Evolutionary conservation across 2,329 filamentous ascomycete species (phyloP).

Genomic region (Exophiala dermatitidis): DNA sequence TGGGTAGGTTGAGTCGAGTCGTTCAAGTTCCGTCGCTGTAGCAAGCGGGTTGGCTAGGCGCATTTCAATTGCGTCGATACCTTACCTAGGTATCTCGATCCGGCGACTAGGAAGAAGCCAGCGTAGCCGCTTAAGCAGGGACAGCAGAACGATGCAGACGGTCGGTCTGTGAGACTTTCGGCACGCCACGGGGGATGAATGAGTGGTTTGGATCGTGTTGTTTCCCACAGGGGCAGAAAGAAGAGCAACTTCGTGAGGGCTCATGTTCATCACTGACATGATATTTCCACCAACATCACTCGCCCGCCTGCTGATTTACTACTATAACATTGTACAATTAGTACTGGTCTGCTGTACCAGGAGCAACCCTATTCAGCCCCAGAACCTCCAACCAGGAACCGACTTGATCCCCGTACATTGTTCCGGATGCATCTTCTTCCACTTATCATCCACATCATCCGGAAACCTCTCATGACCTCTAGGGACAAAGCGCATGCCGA

Average conservation of each 20-base stretch:
- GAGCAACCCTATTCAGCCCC: slow-evolving; percentile 5
- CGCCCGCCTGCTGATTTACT: too few species aligned
- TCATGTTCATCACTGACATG: not conserved
- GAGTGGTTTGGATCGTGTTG: too few species aligned
- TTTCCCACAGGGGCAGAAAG: too few species aligned
- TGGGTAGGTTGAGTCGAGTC: too few species aligned
- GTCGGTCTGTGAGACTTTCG: too few species aligned
- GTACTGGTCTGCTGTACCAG: too few species aligned
- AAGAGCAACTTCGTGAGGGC: too few species aligned
- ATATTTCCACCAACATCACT: not conserved
- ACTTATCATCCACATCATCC: slow-evolving; percentile 27
- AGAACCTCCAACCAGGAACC: slow-evolving; percentile 13
- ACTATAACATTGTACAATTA: too few species aligned
- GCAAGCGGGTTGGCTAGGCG: too few species aligned
- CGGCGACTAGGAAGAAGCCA: slow-evolving; percentile 16
- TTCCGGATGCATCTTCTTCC: slow-evolving; percentile 27
- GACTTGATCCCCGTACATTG: slow-evolving; percentile 5
- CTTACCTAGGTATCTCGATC: not conserved
- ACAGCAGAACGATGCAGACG: not conserved
- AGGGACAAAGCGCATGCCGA: slow-evolving; percentile 62
- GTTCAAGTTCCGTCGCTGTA: too few species aligned
- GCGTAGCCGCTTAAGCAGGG: slow-evolving; percentile 21
- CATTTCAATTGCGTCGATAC: not conserved
- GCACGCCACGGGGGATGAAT: too few species aligned
- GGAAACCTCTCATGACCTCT: slow-evolving; percentile 63